Evolutionary conservation across 208 protist genomes (phyloP), one percentile per base, ranked within the genome.

Genomic region (Leishmania aethiopica): DNA sequence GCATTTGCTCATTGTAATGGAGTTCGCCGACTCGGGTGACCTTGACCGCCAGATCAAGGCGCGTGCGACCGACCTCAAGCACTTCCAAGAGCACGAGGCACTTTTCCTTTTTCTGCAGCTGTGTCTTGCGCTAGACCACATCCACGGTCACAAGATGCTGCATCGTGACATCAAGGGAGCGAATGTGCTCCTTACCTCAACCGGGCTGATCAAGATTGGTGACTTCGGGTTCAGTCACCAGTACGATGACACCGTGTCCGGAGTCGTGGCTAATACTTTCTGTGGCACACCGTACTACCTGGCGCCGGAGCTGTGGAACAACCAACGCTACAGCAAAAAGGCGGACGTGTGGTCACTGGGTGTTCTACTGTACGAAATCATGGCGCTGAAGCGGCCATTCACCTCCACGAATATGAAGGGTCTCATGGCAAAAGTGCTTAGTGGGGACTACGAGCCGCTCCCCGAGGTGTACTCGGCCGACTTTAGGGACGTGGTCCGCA

Each of bases 221-320:
- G 96, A 98, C 88, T 98, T 98, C 86, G 96, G 96, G 25, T 97
- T 94, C 45, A 95, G 94, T 81, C 90, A 92, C 84, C 94, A 97
- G 86, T 97, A 97, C 82, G 93, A 97, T 71, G 93, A 97, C 74
- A 97, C 93, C 2, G 93, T 97, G 11, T 97, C 93, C 2, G 96
- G 96, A 25, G 93, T 95, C 1, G 93, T 97, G 17, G 93, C 93
- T 0, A 97, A 94, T 85, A 97, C 93, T 22, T 97, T 97, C 88
- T 88, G 83, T 59, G 89, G 89, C 10, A 92, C 89, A 0, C 89
- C 89, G 25, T 92, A 95, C 75, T 97, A 96, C 77, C 94, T 98
- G 47, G 95, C 96, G 11, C 96, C 96, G 11, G 95, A 98, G 85
- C 86, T 97, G 79, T 97, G 93, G 92, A 97, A 94, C 82, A 97